Percentiles rank a stretch among this genome's conserved stretches.
Conservation (phyloP, 371 early-diverging fungal genomes). For the Mortierella sp. region DNA sequence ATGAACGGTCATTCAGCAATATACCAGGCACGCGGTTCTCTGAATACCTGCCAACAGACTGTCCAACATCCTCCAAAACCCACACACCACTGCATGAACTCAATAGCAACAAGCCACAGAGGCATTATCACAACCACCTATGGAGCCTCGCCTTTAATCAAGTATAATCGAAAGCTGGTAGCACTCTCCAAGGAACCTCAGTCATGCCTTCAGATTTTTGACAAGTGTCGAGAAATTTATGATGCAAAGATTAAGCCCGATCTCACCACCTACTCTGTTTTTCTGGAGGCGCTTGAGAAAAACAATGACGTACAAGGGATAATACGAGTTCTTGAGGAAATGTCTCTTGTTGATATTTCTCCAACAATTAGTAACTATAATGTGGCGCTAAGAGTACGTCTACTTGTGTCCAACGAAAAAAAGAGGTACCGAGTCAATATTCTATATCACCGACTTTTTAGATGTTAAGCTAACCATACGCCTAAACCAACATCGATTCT, state of each 20-base stretch:
- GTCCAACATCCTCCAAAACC: too few relatives aligned
- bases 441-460: background rate
- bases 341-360: conserved; percentile 46
- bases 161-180: conserved; percentile 25
- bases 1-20: too few relatives aligned
- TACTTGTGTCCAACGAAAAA: background rate
- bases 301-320: conserved; percentile 37
- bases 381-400: conserved; percentile 38
- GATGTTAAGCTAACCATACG: background rate
- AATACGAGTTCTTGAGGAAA: conserved; percentile 49
- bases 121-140: conserved; percentile 43
- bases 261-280: conserved; percentile 33
- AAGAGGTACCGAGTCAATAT: background rate
- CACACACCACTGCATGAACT: too few relatives aligned
- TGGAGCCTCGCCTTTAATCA: conserved; percentile 24
- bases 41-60: too few relatives aligned
- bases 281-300: conserved; percentile 35
- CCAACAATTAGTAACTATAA: conserved; percentile 52
- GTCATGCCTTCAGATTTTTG: conserved; percentile 28
- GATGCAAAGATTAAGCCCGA: conserved; percentile 40
- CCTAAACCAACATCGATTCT: background rate
- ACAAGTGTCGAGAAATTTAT: conserved; percentile 32
- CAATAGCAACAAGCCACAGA: background rate
- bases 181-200: conserved; percentile 15
- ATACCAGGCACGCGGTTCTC: too few relatives aligned